phyloP scores from a whole-genome alignment of 495 filamentous ascomycete species.

The Penicillium canescens region DNA sequence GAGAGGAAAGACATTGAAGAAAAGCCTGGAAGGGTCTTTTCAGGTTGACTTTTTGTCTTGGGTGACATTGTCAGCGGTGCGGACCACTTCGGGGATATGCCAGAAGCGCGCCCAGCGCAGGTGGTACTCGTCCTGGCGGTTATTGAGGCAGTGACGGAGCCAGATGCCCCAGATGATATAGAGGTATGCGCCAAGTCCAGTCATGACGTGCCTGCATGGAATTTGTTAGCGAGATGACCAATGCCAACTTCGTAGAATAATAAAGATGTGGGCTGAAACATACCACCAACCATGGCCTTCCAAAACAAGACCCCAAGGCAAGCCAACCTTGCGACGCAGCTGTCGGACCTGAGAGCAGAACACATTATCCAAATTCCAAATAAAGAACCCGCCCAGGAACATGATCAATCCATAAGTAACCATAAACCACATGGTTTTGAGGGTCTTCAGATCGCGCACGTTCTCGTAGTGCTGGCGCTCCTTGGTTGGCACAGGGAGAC shows the following conservation, averaged over 20 bases:
- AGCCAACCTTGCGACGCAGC: slow-evolving; percentile 70
- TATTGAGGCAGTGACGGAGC: slow-evolving; percentile 78
- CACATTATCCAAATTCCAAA: slow-evolving; percentile 86
- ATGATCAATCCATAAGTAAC: slow-evolving; percentile 67
- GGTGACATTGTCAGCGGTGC: slow-evolving; percentile 34
- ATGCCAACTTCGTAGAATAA: not conserved
- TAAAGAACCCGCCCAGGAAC: slow-evolving; percentile 79
- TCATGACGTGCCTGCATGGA: slow-evolving; percentile 61
- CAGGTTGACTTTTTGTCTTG: slow-evolving; percentile 44
- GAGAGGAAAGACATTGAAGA: not conserved
- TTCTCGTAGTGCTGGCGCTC: slow-evolving; percentile 51
- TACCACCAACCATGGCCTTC: slow-evolving; percentile 99
- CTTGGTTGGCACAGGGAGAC: slow-evolving; percentile 40
- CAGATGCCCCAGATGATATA: slow-evolving; percentile 88
- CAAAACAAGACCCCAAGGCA: slow-evolving; percentile 88
- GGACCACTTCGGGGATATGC: slow-evolving; percentile 66
- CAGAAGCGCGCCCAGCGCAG: slow-evolving; percentile 70
- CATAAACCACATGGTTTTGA: slow-evolving; percentile 75
- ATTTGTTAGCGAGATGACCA: slow-evolving; percentile 7
- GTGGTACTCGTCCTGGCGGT: slow-evolving; percentile 72
- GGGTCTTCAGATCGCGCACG: slow-evolving; percentile 55
- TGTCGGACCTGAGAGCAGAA: slow-evolving; percentile 71
- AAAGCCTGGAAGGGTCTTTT: slow-evolving; percentile 1
- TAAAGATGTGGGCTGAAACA: slow-evolving; percentile 34
- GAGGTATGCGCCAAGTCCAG: slow-evolving; percentile 70